phyloP scores from a whole-genome alignment of 306 rosid species.

The Malus sylvestris region DNA sequence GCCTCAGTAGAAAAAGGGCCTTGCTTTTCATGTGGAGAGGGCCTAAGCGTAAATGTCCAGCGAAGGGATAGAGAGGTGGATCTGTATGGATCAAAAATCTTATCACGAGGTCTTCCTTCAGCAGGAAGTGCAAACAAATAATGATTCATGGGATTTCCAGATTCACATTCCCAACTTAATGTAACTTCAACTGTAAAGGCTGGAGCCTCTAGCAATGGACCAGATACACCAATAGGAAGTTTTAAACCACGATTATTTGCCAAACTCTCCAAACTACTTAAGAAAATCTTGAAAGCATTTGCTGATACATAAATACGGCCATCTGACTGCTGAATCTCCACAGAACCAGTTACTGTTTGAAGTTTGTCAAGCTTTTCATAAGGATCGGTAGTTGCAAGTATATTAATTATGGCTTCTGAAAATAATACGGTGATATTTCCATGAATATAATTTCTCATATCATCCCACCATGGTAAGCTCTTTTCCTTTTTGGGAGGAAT shows the following conservation, averaged over 20 bases:
- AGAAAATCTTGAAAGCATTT: constrained; percentile 60
- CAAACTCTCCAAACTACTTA: constrained; percentile 94
- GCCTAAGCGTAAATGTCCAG: constrained; percentile 83
- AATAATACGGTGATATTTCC: constrained; percentile 66
- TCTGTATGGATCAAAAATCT: constrained; percentile 84
- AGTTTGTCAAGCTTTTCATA: constrained; percentile 93
- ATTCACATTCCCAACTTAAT: constrained; percentile 96
- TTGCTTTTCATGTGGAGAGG: constrained; percentile 45
- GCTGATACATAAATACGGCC: constrained; percentile 72
- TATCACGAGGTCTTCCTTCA: constrained; percentile 78
- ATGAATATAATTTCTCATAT: constrained; percentile 89
- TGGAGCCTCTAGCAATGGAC: constrained; percentile 76
- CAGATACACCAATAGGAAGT: constrained; percentile 67
- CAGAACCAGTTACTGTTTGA: constrained; percentile 49
- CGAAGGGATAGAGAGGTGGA: constrained; percentile 90
- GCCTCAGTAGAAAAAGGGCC: constrained; percentile 24
- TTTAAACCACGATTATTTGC: constrained; percentile 66
- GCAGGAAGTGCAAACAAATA: constrained; percentile 78
- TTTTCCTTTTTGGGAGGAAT: constrained; percentile 77
- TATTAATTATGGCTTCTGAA: constrained; percentile 64
- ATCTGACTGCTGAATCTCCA: constrained; percentile 91
- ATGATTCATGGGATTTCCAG: constrained; percentile 86
- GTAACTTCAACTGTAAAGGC: constrained; percentile 70
- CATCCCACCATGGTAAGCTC: constrained; percentile 99
- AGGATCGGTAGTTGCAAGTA: constrained; percentile 89